Evolutionary conservation across 257 asterid species (phyloP).

Genomic region (Henckelia pumila): DNA sequence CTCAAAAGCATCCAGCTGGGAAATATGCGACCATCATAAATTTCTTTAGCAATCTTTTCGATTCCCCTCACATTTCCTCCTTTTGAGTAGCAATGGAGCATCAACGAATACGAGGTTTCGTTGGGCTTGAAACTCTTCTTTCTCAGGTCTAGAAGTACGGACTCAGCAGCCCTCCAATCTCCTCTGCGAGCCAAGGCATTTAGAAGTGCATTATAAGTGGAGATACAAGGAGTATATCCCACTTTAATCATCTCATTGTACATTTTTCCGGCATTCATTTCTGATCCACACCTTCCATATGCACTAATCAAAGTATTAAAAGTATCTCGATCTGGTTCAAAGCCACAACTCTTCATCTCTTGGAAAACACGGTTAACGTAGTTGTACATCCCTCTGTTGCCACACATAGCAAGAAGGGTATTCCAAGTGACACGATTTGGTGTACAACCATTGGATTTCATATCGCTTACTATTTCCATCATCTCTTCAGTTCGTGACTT

Average conservation of each 20-base stretch:
- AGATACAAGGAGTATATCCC: conserved; percentile 76
- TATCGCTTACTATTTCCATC: conserved; percentile 71
- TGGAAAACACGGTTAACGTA: conserved; percentile 65
- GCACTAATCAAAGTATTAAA: conserved; percentile 86
- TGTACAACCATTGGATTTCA: conserved; percentile 76
- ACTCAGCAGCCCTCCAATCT: conserved; percentile 77
- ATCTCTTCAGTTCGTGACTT: conserved; percentile 76
- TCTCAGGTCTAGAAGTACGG: conserved; percentile 62
- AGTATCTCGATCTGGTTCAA: conserved; percentile 87
- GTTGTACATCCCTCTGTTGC: conserved; percentile 76
- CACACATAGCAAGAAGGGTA: conserved; percentile 83
- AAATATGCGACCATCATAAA: conserved; percentile 76
- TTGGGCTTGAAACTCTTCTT: conserved; percentile 80
- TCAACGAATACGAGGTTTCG: conserved; percentile 73
- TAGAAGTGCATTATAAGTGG: conserved; percentile 83
- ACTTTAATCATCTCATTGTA: conserved; percentile 77
- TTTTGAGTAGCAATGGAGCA: conserved; percentile 84
- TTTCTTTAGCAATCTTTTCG: conserved; percentile 70
- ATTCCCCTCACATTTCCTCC: conserved; percentile 77
- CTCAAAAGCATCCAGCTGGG: conserved; percentile 92
- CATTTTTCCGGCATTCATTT: conserved; percentile 65
- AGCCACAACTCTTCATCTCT: conserved; percentile 88
- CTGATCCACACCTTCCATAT: conserved; percentile 82
- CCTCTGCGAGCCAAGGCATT: conserved; percentile 85
- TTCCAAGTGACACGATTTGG: conserved; percentile 96